Conservation (phyloP, 2,329 filamentous ascomycete species). For the Emergomyces pasteurianus region DNA sequence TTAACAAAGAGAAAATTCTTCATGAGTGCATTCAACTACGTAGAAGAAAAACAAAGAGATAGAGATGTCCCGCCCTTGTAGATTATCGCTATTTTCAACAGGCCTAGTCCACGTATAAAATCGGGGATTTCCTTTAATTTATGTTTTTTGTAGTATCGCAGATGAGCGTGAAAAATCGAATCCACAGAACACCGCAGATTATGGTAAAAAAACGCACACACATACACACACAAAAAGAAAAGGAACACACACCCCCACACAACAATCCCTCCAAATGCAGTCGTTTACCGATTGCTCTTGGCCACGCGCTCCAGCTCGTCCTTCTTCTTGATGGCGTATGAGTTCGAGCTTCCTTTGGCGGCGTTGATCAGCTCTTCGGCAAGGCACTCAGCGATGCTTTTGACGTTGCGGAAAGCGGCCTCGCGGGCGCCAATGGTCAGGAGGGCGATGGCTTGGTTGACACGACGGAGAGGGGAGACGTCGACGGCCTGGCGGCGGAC, state of each 20-base stretch:
- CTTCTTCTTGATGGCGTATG: slow-evolving; percentile 99
- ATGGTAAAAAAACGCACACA: slow-evolving; percentile 16
- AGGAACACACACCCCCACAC: slow-evolving; percentile 23
- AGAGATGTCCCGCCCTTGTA: not conserved
- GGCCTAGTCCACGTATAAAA: not conserved
- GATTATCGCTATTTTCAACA: not conserved
- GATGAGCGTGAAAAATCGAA: slow-evolving; percentile 18
- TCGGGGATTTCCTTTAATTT: not conserved
- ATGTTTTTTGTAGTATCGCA: not conserved
- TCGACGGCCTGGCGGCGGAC: slow-evolving; percentile 99
- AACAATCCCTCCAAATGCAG: slow-evolving; percentile 28
- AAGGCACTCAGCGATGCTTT: slow-evolving; percentile 98
- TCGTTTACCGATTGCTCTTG: slow-evolving; percentile 98
- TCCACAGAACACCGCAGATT: slow-evolving; percentile 3
- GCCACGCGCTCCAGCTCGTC: slow-evolving; percentile 99
- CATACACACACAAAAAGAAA: slow-evolving; percentile 24
- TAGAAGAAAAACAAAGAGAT: slow-evolving; percentile 14
- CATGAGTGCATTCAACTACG: slow-evolving; percentile 33
- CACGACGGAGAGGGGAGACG: slow-evolving; percentile 97
- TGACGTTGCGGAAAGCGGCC: slow-evolving; percentile 99
- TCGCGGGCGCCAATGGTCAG: slow-evolving; percentile 98
- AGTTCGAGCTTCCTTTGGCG: slow-evolving; percentile 99
- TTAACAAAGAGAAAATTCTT: slow-evolving; percentile 20
- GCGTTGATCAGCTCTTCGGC: slow-evolving; percentile 99
- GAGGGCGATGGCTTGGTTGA: slow-evolving; percentile 99